Base-by-base conservation (phyloP, 1,284 basidiomycete genomes). In the Ceratobasidium sp. region DNA sequence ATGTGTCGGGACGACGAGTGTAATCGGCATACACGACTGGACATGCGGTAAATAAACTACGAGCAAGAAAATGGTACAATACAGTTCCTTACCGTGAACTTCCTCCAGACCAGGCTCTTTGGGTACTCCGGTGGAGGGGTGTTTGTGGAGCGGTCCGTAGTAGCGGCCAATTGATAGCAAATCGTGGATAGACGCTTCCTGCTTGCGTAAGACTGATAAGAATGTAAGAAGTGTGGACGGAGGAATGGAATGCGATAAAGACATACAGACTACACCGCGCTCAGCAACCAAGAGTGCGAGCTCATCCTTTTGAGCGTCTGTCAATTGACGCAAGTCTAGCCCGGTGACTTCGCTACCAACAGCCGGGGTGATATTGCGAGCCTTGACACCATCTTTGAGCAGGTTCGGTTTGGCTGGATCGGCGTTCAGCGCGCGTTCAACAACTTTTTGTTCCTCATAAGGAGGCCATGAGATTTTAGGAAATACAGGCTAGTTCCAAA, bases 71-170 rank as follows among this genome's bases (percentile, higher is more conserved):
- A 5, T 38, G 11, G 4, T 49, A 2, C 38, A 32, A 46, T 30
- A 43, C 50, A 55, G 47, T 49, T 44, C 77, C 76, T 46, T 59
- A 82, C 87, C 77, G 67, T 83, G 82, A 71, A 92, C 92, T 82
- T 93, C 91, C 78, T 94, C 91, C 2, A 94, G 84, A 9, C 92
- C 92, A 21, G 84, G 82, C 74, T 86, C 87, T 74, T 85, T 86
- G 1, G 92, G 91, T 62, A 93, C 84, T 0, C 90, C 90, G 9
- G 92, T 93, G 2, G 91, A 93, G 0, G 93, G 90, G 78, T 95
- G 92, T 79, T 90, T 91, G 81, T 95, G 92, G 63, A 94, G 85
- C 35, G 90, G 91, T 11, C 93, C 92, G 76, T 86, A 94, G 79
- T 94, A 83, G 14, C 87, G 86, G 9, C 87, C 91, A 74, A 94